Evolutionary conservation across 176 grass and related monocot genomes (phyloP).

Genomic region (Areca catechu): DNA sequence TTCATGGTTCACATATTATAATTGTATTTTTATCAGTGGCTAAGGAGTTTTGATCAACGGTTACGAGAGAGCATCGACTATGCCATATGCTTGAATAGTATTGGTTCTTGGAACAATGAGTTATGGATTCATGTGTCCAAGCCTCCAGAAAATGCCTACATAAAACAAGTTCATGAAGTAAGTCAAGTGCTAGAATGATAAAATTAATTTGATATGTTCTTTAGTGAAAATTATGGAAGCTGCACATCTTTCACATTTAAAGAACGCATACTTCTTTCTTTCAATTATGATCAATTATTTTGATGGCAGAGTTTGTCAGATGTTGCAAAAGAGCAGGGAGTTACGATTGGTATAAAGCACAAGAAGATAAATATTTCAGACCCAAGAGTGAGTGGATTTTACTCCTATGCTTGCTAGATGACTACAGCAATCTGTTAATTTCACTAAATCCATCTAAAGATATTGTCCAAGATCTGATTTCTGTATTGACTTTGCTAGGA

Average conservation of each 20-base stretch:
- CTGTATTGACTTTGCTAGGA: too few relatives aligned
- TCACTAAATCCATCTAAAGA: too few relatives aligned
- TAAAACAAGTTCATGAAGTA: slow-evolving; percentile 95
- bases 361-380: slow-evolving; percentile 99
- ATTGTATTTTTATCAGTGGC: slow-evolving; percentile 55
- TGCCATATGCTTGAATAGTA: slow-evolving; percentile 91
- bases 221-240: too few relatives aligned
- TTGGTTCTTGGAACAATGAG: slow-evolving; percentile 83
- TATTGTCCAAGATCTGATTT: too few relatives aligned
- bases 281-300: slow-evolving; percentile 8
- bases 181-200: neutral
- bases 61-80: slow-evolving; percentile 91
- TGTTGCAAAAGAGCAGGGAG: slow-evolving; percentile 65
- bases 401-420: slow-evolving; percentile 10
- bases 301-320: slow-evolving; percentile 68
- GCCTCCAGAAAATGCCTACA: slow-evolving; percentile 90
- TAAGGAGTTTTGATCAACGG: slow-evolving; percentile 94
- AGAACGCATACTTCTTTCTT: too few relatives aligned
- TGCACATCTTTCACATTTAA: too few relatives aligned
- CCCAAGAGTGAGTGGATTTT: slow-evolving; percentile 50
- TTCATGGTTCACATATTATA: neutral
- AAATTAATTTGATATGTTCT: too few relatives aligned
- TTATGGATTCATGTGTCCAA: slow-evolving; percentile 97
- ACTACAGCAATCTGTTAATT: too few relatives aligned
- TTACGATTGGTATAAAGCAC: slow-evolving; percentile 88